These are phyloP conservation scores for Pleurotus ostreatus DNA, from an alignment of 768 basidiomycete genomes.

Conservation along the genomic window DNA sequence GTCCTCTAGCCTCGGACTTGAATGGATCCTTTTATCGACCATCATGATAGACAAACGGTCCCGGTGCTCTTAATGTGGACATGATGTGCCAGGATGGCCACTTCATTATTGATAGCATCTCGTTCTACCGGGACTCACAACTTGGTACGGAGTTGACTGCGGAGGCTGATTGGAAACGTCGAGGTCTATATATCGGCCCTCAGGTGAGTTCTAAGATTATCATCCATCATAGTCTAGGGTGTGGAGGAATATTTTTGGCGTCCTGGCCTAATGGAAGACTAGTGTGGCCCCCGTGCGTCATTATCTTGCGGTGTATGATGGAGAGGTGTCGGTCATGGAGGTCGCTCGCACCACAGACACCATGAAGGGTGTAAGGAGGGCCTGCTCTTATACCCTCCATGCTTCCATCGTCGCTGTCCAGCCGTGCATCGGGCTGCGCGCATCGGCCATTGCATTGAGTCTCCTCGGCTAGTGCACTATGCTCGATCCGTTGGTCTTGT, in stretches of 20 bases:
- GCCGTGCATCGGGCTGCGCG: neutral
- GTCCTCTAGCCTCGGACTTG: neutral
- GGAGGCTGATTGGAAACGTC: conserved; percentile 91
- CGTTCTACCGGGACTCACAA: conserved; percentile 73
- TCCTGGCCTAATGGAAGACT: neutral
- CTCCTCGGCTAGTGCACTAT: neutral
- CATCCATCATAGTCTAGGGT: neutral
- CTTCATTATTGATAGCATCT: conserved; percentile 86
- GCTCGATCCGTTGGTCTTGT: neutral
- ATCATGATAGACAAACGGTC: conserved; percentile 34
- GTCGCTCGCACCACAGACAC: neutral
- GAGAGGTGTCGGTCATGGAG: neutral
- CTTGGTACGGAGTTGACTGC: conserved; percentile 75
- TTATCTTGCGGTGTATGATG: neutral
- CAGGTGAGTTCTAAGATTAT: conserved; percentile 42
- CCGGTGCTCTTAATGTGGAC: conserved; percentile 76
- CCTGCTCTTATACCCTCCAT: neutral
- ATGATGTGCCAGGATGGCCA: conserved; percentile 73
- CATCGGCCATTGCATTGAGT: neutral
- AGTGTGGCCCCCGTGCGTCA: neutral
- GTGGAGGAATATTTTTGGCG: neutral
- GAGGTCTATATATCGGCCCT: conserved; percentile 90
- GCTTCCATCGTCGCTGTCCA: conserved; percentile 4
- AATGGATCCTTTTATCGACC: neutral
- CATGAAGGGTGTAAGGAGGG: neutral